Conservation (phyloP, 768 basidiomycete genomes). For the Holtermanniella nyarrowii region DNA sequence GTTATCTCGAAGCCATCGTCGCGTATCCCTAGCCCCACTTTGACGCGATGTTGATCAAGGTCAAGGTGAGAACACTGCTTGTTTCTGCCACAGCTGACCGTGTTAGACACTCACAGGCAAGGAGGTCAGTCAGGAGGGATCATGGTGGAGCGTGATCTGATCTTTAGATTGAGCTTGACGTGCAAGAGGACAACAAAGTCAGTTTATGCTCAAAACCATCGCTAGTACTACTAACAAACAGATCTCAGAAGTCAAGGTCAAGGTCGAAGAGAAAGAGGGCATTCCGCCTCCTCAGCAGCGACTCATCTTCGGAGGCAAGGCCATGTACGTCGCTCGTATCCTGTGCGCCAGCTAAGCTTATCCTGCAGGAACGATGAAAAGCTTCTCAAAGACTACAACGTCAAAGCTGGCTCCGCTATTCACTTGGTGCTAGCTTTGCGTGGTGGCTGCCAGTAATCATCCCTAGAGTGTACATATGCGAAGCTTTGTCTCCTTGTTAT, state of each 20-base stretch:
- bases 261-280: constrained; percentile 95
- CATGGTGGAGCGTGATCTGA: background rate
- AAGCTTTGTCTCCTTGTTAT: no score
- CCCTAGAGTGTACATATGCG: constrained; percentile 7
- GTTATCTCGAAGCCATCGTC: no score
- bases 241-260: constrained; percentile 92
- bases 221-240: constrained; percentile 34
- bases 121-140: constrained; percentile 52
- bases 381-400: constrained; percentile 71
- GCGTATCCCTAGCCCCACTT: no score
- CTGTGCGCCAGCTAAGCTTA: background rate
- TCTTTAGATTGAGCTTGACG: constrained; percentile 83
- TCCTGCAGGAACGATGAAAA: constrained; percentile 74
- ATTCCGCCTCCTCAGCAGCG: constrained; percentile 94
- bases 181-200: constrained; percentile 76
- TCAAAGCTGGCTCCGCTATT: constrained; percentile 72
- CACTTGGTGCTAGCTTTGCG: constrained; percentile 92
- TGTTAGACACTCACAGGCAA: constrained; percentile 86
- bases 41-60: constrained; percentile 37
- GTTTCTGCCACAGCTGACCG: constrained; percentile 1
- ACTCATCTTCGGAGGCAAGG: constrained; percentile 81
- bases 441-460: constrained; percentile 49
- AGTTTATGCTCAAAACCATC: background rate
- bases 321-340: constrained; percentile 56
- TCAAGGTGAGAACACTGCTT: constrained; percentile 27